These are phyloP conservation scores for Diaporthe capsici DNA, from an alignment of 2,329 filamentous ascomycete species.

Conservation along the genomic window DNA sequence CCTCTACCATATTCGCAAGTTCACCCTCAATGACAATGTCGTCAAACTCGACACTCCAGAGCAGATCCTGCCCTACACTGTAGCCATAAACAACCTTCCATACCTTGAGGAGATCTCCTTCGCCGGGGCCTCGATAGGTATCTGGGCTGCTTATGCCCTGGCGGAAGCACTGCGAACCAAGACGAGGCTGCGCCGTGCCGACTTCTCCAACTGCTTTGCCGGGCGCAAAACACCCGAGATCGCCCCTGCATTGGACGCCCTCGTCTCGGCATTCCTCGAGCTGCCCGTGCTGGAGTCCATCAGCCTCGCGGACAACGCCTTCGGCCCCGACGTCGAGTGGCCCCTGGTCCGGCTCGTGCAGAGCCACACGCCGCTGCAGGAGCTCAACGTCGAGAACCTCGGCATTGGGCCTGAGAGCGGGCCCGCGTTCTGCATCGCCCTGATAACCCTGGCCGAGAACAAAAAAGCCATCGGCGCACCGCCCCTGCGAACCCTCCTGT, in stretches of 20 bases:
- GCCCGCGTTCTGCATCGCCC: not conserved
- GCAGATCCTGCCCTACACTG: slow-evolving; percentile 1
- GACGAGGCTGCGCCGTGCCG: slow-evolving; percentile 11
- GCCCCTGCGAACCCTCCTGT: not conserved
- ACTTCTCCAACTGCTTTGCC: slow-evolving; percentile 14
- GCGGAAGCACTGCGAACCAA: slow-evolving; percentile 4
- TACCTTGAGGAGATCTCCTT: slow-evolving; percentile 9
- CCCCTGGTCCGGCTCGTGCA: not conserved
- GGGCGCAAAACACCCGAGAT: not conserved
- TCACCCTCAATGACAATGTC: not conserved
- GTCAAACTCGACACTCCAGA: not conserved
- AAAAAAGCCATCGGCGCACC: not conserved
- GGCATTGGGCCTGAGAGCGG: slow-evolving; percentile 11
- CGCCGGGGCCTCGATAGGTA: not conserved
- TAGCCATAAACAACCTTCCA: not conserved
- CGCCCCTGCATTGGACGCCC: not conserved
- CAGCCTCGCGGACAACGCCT: not conserved
- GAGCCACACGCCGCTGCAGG: not conserved
- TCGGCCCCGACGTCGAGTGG: slow-evolving; percentile 7
- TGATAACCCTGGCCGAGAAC: not conserved
- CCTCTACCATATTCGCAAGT: slow-evolving; percentile 11
- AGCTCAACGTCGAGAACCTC: not conserved
- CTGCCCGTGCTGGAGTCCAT: slow-evolving; percentile 3
- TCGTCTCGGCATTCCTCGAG: not conserved
- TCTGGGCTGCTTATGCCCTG: slow-evolving; percentile 2